Evolutionary conservation across 345 rosid species (phyloP), one percentile per base, ranked within the genome.

Genomic region (Salix udensis): DNA sequence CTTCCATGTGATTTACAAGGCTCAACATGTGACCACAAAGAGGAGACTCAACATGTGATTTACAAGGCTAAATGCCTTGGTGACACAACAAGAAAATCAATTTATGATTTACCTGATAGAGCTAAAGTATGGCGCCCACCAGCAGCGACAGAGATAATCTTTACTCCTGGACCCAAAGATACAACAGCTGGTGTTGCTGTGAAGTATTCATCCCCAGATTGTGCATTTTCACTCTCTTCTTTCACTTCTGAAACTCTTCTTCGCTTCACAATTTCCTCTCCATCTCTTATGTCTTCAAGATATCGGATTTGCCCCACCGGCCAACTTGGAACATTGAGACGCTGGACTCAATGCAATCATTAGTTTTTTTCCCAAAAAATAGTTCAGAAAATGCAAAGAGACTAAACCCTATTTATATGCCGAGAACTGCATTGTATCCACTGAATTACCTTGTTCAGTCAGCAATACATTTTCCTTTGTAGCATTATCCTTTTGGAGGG

Each of bases 51-150:
- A 81, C 77, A 74, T 72, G 79, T 52, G 75, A 84, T 74, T 73
- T 74, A 58, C 60, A 72, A 65, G 39, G n/a, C 64, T 52, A 28
- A 24, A 5, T 31, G 65, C 67, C 30, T 19, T 67, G 52, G 65
- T 21, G 67, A 80, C 75, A 61, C 74, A 31, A 61, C 72, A 64
- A 60, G n/a, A 44, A 64, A 16, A 60, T 6, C 3, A 10, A 10
- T n/a, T n/a, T 28, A 40, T 61, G 61, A 78, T 79, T 83, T 91
- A 94, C 97, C 96, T 89, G 97, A 94, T 77, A 94, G 79, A 23
- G 85, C 93, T 71, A 92, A 79, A 71, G 96, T 90, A 77, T 94
- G 96, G 71, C 93, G 91, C 34, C 97, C 98, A 76, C 97, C 96
- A 50, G 92, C 87, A 65, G 98, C 94, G 58, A 92, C 98, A 64